phyloP scores from a whole-genome alignment of 805 yeast genomes.

The Zygosaccharomyces siamensis region DNA sequence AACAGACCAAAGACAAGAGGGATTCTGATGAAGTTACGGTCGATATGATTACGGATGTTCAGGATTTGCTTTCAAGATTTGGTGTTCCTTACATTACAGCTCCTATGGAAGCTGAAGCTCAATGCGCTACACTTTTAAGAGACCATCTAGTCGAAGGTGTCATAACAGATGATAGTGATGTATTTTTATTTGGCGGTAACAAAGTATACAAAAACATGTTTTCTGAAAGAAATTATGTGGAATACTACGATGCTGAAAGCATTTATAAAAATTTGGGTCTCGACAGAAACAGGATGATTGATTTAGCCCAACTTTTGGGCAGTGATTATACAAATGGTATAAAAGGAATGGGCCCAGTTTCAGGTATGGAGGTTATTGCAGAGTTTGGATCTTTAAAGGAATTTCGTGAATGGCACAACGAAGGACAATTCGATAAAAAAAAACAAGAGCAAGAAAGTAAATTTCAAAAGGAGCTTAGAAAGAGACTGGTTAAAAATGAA shows the following conservation, averaged over 20 bases:
- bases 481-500: slow-evolving; percentile 49
- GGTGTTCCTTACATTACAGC: slow-evolving; percentile 95
- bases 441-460: slow-evolving; percentile 41
- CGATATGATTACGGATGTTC: slow-evolving; percentile 84
- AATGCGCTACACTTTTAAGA: slow-evolving; percentile 76
- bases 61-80: slow-evolving; percentile 76
- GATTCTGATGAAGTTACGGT: slow-evolving; percentile 90
- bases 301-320: slow-evolving; percentile 79
- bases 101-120: slow-evolving; percentile 99
- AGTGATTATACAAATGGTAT: slow-evolving; percentile 94
- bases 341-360: slow-evolving; percentile 90
- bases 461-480: slow-evolving; percentile 55
- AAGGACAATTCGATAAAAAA: slow-evolving; percentile 40
- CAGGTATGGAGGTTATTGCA: slow-evolving; percentile 83
- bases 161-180: slow-evolving; percentile 96
- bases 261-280: slow-evolving; percentile 64
- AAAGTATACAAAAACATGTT: slow-evolving; percentile 87
- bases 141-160: slow-evolving; percentile 86
- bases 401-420: slow-evolving; percentile 40
- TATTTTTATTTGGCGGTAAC: slow-evolving; percentile 87
- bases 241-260: slow-evolving; percentile 61
- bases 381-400: slow-evolving; percentile 55
- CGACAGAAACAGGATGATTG: slow-evolving; percentile 58
- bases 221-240: slow-evolving; percentile 88
- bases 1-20: slow-evolving; percentile 62